Percentiles rank a stretch among this genome's conserved stretches.
Conservation (phyloP, 2,329 filamentous ascomycete species). For the Ceratocystis cubensis region DNA sequence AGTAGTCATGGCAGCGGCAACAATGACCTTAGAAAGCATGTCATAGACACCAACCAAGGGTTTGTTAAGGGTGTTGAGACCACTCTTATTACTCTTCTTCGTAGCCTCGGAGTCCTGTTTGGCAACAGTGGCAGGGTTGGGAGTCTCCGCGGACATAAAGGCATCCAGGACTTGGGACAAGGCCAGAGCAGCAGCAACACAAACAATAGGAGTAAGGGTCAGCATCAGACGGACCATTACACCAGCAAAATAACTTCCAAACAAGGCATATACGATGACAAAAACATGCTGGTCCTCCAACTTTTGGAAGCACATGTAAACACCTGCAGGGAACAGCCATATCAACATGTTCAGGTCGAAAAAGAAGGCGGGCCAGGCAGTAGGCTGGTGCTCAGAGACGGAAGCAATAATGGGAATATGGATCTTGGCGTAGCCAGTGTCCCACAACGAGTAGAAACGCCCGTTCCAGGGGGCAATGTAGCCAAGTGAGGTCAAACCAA, state of each 20-base stretch:
- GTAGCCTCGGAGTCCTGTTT: constrained; percentile 41
- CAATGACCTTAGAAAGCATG: constrained; percentile 62
- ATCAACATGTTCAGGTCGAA: constrained; percentile 97
- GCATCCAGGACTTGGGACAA: constrained; percentile 79
- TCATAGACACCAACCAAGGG: constrained; percentile 77
- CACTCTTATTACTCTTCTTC: constrained; percentile 42
- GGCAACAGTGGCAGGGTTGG: constrained; percentile 35
- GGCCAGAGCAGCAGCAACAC: constrained; percentile 81
- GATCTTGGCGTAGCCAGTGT: constrained; percentile 96
- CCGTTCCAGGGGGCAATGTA: constrained; percentile 96
- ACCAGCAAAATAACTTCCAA: constrained; percentile 94
- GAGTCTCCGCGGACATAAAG: constrained; percentile 58
- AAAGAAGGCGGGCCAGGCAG: constrained; percentile 98
- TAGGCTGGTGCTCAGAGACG: constrained; percentile 98
- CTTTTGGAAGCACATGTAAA: constrained; percentile 94
- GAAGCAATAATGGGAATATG: constrained; percentile 99
- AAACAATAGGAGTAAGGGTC: constrained; percentile 90
- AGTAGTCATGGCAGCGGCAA: constrained; percentile 57
- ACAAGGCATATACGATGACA: constrained; percentile 89
- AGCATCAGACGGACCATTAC: constrained; percentile 99
- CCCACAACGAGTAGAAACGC: constrained; percentile 98
- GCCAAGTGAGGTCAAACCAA: constrained; percentile 76
- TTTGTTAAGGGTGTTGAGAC: constrained; percentile 57
- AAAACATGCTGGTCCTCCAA: constrained; percentile 96
- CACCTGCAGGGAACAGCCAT: constrained; percentile 96